Percentiles rank a stretch among this genome's conserved stretches.
Evolutionary conservation across 2,329 filamentous ascomycete species (phyloP).

Genomic region (Madurella mycetomatis): DNA sequence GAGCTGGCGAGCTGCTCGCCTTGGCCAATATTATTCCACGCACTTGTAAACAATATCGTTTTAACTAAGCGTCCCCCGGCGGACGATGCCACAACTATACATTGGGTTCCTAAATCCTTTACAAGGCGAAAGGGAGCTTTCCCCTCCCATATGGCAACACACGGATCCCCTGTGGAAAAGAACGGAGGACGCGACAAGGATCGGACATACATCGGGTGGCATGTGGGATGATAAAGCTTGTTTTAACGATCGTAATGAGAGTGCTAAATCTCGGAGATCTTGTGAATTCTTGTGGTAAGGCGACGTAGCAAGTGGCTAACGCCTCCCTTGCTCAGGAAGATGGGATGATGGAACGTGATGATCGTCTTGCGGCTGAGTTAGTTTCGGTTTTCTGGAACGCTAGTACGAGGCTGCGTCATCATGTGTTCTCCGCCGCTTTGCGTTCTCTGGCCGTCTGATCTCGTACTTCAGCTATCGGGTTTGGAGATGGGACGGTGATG

Average conservation of each 20-base stretch:
- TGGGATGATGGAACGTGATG: too few relatives aligned
- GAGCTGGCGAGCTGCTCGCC: too few relatives aligned
- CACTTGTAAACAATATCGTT: too few relatives aligned
- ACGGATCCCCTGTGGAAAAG: background rate
- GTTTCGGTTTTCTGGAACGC: too few relatives aligned
- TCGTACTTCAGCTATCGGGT: background rate
- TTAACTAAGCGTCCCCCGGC: too few relatives aligned
- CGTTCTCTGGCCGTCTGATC: background rate
- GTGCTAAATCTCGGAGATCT: background rate
- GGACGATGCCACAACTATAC: too few relatives aligned
- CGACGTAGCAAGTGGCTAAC: too few relatives aligned
- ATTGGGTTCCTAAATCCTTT: too few relatives aligned
- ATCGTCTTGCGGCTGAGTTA: too few relatives aligned
- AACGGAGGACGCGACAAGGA: background rate
- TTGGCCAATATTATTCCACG: too few relatives aligned
- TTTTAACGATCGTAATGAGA: background rate
- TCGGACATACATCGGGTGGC: background rate
- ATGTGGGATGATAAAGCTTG: background rate
- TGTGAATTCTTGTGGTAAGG: background rate
- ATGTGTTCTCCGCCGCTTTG: background rate
- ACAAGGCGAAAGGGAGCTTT: too few relatives aligned
- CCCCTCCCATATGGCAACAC: background rate
- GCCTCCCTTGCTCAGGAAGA: too few relatives aligned
- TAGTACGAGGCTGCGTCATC: background rate
- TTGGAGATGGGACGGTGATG: slow-evolving; percentile 7